Evolutionary conservation across 139 green algal species (phyloP), one percentile per base, ranked within the genome.

Genomic region (Haematococcus sp.): DNA sequence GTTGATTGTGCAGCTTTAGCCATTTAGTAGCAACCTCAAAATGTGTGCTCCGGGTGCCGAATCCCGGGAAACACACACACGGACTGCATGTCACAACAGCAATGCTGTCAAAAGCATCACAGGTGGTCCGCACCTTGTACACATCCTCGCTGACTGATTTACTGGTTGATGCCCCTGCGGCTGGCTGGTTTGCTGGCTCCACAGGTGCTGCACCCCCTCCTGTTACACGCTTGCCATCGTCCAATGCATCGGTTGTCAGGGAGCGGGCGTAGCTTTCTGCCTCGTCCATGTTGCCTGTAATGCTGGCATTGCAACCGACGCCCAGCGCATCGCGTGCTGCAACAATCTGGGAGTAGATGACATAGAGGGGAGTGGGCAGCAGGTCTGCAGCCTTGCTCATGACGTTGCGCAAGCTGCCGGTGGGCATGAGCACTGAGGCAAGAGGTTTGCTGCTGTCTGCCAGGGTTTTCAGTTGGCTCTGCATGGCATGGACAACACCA

Each of bases 321-420:
- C 71, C 68, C 3, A 88, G 71, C 9, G 80, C 81, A 31, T 91
- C 80, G 15, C 68, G 23, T 43, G 69, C 71, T 0, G 83, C 81
- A 23, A 71, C 67, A 1, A 93, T 63, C 76, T 91, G 88, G 9
- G 80, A 80, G 79, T 90, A 93, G n/a, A 90, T 43, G 28, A 91
- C 71, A 75, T 89, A 91, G 11, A 93, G 68, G 0, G 86, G 81
- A 40, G 78, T 64, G 17, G 88, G 86, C 28, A 93, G 77, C 40
- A 93, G 78, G 30, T 83, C 72, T 28, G 68, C 52, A 35, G 52
- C 52, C 20, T 23, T n/a, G 68, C 46, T 46, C 44, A 72, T 63
- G 15, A 25, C 59, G 27, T 4, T 27, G 9, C 34, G 33, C 7
- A 72, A 13, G 4, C 16, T 15, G 1, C 64, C 52, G 15, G 71